A percentile compares a stretch with the other conserved stretches of the same genome.
These are phyloP conservation scores for Triticum dicoccoides DNA, from an alignment of 176 grass and related monocot genomes.

Conservation along the genomic window DNA sequence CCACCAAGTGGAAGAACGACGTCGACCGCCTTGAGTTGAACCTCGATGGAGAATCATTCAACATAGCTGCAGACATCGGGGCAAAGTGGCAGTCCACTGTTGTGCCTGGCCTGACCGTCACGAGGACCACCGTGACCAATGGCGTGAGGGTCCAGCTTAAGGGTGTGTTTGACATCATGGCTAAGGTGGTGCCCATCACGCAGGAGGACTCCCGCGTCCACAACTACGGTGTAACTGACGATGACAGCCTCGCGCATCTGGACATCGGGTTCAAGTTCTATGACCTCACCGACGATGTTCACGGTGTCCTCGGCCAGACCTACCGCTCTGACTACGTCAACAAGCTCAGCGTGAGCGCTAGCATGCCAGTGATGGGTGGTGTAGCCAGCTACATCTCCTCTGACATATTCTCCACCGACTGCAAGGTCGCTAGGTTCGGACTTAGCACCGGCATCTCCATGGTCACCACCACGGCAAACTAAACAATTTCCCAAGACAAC, in stretches of 20 bases:
- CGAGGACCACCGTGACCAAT: background rate
- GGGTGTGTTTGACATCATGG: background rate
- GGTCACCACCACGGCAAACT: background rate
- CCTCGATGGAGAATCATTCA: background rate
- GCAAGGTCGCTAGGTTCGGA: background rate
- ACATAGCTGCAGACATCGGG: background rate
- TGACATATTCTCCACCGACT: background rate
- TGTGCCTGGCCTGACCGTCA: background rate
- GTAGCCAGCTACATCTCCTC: background rate
- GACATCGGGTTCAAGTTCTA: background rate
- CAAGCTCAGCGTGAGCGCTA: background rate
- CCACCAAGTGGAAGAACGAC: conserved; percentile 27
- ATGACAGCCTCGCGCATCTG: background rate
- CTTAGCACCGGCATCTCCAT: background rate
- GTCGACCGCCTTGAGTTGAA: conserved; percentile 19
- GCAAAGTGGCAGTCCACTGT: background rate
- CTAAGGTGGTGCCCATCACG: background rate
- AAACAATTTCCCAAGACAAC: background rate
- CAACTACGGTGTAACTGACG: background rate
- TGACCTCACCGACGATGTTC: background rate
- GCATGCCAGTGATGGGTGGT: background rate
- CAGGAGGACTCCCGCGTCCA: background rate
- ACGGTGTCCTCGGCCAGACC: background rate
- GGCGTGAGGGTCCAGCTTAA: background rate
- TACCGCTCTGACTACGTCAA: background rate